Conservation (phyloP, 441 rosid species). For the Gossypium trilobum region DNA sequence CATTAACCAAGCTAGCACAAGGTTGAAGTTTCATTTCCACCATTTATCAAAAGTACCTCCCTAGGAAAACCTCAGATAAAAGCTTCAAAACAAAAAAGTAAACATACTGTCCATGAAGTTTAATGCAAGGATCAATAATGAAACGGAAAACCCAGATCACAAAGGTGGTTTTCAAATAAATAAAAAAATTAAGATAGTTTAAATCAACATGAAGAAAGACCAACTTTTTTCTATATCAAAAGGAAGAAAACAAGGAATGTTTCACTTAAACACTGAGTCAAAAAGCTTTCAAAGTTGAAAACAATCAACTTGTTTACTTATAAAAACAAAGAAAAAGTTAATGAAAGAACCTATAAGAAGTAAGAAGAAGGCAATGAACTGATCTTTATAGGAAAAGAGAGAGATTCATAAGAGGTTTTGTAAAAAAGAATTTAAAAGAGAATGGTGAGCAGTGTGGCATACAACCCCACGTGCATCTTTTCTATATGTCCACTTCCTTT, state of each 20-base stretch:
- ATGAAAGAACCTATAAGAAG: neutral
- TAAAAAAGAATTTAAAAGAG: conserved; percentile 20
- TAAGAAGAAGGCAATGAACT: neutral
- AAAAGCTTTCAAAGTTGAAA: conserved; percentile 6
- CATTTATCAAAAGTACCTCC: conserved; percentile 21
- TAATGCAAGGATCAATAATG: neutral
- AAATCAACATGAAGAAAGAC: neutral
- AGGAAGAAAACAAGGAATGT: too few relatives aligned
- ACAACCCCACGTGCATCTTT: conserved; percentile 38
- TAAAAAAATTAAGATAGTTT: neutral
- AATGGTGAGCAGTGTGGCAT: conserved; percentile 29
- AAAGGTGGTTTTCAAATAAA: too few relatives aligned
- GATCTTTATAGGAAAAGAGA: conserved; percentile 5
- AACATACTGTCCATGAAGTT: neutral
- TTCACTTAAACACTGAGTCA: neutral
- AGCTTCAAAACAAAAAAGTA: neutral
- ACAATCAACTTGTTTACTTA: neutral
- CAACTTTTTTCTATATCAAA: neutral
- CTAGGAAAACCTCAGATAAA: neutral
- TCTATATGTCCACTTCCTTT: conserved; percentile 7
- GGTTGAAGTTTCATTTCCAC: conserved; percentile 32
- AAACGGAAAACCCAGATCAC: neutral
- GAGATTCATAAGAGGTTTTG: neutral
- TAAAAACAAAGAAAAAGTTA: neutral
- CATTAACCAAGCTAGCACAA: conserved; percentile 37